Evolutionary conservation across 345 rosid genomes (phyloP).

Genomic region (Salix koriyanagi): DNA sequence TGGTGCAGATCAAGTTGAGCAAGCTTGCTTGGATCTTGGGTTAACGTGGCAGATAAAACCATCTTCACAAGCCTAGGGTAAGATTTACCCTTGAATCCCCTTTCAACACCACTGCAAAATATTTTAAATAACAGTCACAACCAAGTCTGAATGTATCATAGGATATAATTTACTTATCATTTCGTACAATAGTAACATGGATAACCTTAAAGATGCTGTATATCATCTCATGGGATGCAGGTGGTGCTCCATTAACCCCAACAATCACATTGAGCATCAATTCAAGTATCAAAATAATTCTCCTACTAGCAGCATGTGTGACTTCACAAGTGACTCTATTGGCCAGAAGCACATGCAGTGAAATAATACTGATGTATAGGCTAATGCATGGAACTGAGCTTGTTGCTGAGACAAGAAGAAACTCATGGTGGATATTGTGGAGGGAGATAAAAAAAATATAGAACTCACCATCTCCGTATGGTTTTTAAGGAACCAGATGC

Average conservation of each 20-base stretch:
- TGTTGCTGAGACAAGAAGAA: background rate
- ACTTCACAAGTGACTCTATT: background rate
- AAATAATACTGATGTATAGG: background rate
- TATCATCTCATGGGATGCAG: background rate
- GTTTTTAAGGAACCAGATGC: conserved; percentile 63
- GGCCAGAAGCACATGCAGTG: too few species aligned
- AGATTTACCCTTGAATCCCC: conserved; percentile 75
- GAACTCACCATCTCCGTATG: conserved; percentile 72
- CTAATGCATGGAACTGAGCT: background rate
- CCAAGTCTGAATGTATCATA: background rate
- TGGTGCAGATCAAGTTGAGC: conserved; percentile 88
- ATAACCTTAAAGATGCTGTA: background rate
- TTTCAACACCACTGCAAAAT: conserved; percentile 67
- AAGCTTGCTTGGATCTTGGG: conserved; percentile 97
- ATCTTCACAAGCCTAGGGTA: conserved; percentile 83
- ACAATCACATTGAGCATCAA: background rate
- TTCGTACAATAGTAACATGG: background rate
- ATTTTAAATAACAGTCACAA: background rate
- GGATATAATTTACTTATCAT: background rate
- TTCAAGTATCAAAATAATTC: background rate
- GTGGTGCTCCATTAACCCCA: background rate
- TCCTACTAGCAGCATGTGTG: background rate
- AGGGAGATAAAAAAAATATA: background rate
- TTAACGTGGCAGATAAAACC: conserved; percentile 88
- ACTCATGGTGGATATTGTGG: background rate